Conservation (phyloP, 352 stramenopile genomes). For the Aphanomyces invadans region DNA sequence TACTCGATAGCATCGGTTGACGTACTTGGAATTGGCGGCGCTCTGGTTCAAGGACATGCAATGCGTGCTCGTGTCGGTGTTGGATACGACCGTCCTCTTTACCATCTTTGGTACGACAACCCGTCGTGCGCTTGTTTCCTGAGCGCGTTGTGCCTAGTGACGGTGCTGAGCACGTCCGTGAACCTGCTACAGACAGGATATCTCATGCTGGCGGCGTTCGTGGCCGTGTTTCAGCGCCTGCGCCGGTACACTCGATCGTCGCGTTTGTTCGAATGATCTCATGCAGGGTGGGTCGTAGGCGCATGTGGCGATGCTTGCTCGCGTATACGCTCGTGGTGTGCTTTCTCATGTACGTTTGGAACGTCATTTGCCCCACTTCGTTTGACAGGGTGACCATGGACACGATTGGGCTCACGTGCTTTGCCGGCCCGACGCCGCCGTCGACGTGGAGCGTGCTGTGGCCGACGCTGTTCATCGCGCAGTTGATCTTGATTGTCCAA, state of each 20-base stretch:
- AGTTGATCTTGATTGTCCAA: constrained; percentile 80
- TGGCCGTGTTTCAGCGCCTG: constrained; percentile 18
- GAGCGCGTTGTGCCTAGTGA: constrained; percentile 25
- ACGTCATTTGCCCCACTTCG: constrained; percentile 54
- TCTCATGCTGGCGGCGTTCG: constrained; percentile 44
- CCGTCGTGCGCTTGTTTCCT: neutral
- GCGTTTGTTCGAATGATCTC: neutral
- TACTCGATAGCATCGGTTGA: constrained; percentile 22
- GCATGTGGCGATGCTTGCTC: constrained; percentile 66
- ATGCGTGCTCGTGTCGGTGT: constrained; percentile 60
- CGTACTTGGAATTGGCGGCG: constrained; percentile 43
- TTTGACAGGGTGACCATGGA: constrained; percentile 32
- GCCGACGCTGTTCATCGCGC: constrained; percentile 73
- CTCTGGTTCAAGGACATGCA: constrained; percentile 72
- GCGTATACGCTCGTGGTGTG: constrained; percentile 62
- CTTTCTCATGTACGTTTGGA: constrained; percentile 69
- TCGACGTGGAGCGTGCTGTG: constrained; percentile 55
- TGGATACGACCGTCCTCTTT: constrained; percentile 70
- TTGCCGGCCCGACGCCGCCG: constrained; percentile 28
- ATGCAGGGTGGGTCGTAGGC: constrained; percentile 35
- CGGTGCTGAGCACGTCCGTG: constrained; percentile 69
- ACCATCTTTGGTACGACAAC: constrained; percentile 65
- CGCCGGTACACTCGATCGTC: constrained; percentile 1
- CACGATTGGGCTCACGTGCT: constrained; percentile 66
- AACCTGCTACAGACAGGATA: constrained; percentile 82